phyloP scores from a whole-genome alignment of 2,329 filamentous ascomycete genomes.

The Hirsutella thompsonii region DNA sequence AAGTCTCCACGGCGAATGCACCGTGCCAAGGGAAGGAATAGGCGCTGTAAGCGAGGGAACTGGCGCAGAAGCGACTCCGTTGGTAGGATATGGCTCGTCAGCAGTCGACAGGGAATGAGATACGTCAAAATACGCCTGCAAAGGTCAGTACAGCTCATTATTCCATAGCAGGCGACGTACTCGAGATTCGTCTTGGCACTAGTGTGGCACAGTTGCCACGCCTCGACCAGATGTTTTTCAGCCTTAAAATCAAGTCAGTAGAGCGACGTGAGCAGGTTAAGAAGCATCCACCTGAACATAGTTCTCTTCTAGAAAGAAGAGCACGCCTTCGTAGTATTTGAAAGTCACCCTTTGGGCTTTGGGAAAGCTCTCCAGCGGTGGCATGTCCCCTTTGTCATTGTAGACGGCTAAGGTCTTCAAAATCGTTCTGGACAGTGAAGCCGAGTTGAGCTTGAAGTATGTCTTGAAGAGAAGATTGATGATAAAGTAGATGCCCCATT shows the following conservation, averaged over 20 bases:
- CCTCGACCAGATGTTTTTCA: conserved; percentile 66
- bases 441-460: conserved; percentile 89
- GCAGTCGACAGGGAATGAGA: conserved; percentile 81
- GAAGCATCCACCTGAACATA: conserved; percentile 52
- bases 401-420: conserved; percentile 72
- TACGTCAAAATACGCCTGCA: conserved; percentile 80
- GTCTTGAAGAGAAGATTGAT: conserved; percentile 96
- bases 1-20: conserved; percentile 79
- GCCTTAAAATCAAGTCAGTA: conserved; percentile 36
- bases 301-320: conserved; percentile 91
- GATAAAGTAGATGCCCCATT: conserved; percentile 95
- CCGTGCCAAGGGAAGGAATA: conserved; percentile 65
- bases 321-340: conserved; percentile 88
- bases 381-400: conserved; percentile 60
- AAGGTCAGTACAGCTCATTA: conserved; percentile 4
- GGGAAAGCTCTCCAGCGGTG: conserved; percentile 65
- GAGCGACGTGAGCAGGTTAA: conserved; percentile 1
- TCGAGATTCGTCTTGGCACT: conserved; percentile 65
- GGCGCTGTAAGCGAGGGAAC: conserved; percentile 61
- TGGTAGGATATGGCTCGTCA: conserved; percentile 79
- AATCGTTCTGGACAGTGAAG: conserved; percentile 81
- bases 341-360: conserved; percentile 89
- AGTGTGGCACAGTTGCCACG: conserved; percentile 71
- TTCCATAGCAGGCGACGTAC: conserved; percentile 31
- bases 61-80: conserved; percentile 56